These are phyloP conservation scores for Bretschneidera sinensis DNA, from an alignment of 345 rosid species.

Conservation along the genomic window DNA sequence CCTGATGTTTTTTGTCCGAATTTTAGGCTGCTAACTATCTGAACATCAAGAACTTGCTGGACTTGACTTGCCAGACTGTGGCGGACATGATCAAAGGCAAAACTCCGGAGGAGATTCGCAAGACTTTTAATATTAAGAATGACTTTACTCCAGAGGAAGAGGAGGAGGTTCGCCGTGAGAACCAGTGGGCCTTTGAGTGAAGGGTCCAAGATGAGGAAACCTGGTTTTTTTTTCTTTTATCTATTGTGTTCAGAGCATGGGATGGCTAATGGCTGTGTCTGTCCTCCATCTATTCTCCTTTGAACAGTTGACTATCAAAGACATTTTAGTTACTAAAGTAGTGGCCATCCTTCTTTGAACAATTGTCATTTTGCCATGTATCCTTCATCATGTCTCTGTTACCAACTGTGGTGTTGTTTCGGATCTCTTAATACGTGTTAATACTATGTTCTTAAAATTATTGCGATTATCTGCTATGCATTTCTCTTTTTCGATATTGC, in stretches of 20 bases:
- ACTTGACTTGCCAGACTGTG: constrained; percentile 62
- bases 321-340: no score
- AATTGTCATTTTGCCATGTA: no score
- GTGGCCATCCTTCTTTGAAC: no score
- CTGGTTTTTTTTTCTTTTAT: neutral
- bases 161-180: constrained; percentile 57
- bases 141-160: constrained; percentile 71
- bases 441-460: no score
- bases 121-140: constrained; percentile 49
- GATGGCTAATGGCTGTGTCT: neutral
- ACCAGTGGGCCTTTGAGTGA: constrained; percentile 81
- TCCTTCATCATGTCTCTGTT: no score
- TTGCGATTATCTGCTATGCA: no score
- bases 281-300: no score
- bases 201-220: constrained; percentile 3
- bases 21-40: constrained; percentile 71
- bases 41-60: constrained; percentile 61
- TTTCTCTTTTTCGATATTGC: no score
- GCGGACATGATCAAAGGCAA: constrained; percentile 72
- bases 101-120: constrained; percentile 57
- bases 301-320: no score
- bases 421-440: no score
- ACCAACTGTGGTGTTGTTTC: no score
- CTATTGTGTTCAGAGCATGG: neutral
- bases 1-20: neutral